Evolutionary conservation across 2,329 filamentous ascomycete genomes (phyloP).

Genomic region (Hymenoscyphus occultus): DNA sequence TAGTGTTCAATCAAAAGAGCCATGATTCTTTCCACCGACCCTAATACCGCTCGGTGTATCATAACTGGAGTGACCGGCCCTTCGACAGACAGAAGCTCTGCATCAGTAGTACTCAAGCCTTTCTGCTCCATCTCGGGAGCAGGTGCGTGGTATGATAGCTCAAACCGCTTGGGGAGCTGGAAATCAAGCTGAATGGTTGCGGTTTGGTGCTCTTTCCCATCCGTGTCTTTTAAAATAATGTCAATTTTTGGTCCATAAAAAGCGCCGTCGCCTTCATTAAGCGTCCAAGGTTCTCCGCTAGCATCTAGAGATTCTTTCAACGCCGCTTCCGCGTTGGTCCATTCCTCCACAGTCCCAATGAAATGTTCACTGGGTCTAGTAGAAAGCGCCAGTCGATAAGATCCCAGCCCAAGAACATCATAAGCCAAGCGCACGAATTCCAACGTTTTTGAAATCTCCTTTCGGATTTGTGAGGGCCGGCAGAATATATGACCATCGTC

Average conservation of each 20-base stretch:
- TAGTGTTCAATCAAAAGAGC: conserved; percentile 83
- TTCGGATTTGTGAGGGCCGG: conserved; percentile 68
- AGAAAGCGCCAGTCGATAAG: conserved; percentile 74
- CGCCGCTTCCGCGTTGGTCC: conserved; percentile 65
- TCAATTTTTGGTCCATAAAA: conserved; percentile 95
- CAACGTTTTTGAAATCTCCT: conserved; percentile 70
- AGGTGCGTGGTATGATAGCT: conserved; percentile 69
- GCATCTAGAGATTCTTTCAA: conserved; percentile 60
- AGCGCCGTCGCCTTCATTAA: conserved; percentile 80
- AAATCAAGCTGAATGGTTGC: conserved; percentile 90
- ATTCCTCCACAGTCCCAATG: conserved; percentile 72
- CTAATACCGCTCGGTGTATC: conserved; percentile 80
- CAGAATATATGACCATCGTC: conserved; percentile 93
- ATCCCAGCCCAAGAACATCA: conserved; percentile 64
- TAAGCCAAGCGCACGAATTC: conserved; percentile 74
- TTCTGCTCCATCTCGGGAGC: conserved; percentile 59
- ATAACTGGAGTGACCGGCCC: conserved; percentile 71
- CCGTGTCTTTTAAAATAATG: conserved; percentile 73
- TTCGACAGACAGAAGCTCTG: conserved; percentile 46
- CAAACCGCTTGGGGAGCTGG: conserved; percentile 80
- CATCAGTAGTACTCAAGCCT: conserved; percentile 50
- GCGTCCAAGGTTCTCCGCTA: conserved; percentile 64
- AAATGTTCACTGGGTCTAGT: conserved; percentile 74
- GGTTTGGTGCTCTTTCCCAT: conserved; percentile 84
- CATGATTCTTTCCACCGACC: conserved; percentile 81